A percentile compares a stretch with the other conserved stretches of the same genome.
Evolutionary conservation across 2,329 filamentous ascomycete genomes (phyloP).

Genomic region (Xylariaceae sp.): DNA sequence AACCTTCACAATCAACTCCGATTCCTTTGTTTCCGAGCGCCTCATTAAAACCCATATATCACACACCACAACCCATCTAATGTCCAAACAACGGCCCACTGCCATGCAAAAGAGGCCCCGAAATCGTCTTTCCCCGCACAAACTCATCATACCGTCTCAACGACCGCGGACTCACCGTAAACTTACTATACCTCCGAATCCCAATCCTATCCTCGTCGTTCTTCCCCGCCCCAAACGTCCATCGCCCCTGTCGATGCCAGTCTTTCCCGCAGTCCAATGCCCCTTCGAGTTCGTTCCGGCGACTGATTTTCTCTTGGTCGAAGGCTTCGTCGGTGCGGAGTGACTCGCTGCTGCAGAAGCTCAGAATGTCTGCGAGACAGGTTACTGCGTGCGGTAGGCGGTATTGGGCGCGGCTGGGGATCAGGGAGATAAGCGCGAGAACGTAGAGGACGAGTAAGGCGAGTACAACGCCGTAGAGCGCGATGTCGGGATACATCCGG

Average conservation of each 20-base stretch:
- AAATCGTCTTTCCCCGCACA: constrained; percentile 25
- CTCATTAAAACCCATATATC: too few relatives aligned
- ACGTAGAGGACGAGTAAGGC: constrained; percentile 66
- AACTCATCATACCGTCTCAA: constrained; percentile 22
- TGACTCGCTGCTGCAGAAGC: constrained; percentile 68
- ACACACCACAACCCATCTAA: neutral
- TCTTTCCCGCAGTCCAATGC: constrained; percentile 55
- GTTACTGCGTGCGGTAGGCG: constrained; percentile 68
- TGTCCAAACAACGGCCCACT: constrained; percentile 24
- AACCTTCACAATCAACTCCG: neutral
- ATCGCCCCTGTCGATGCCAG: constrained; percentile 44
- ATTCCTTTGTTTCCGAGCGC: too few relatives aligned
- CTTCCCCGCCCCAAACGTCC: constrained; percentile 45
- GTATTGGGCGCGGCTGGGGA: constrained; percentile 56
- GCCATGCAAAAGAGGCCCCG: constrained; percentile 19
- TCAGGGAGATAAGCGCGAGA: constrained; percentile 54
- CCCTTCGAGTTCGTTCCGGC: constrained; percentile 63
- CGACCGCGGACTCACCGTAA: constrained; percentile 26
- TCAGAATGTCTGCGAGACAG: constrained; percentile 70
- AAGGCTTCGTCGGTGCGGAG: constrained; percentile 70
- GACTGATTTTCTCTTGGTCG: constrained; percentile 50
- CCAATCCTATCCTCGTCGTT: constrained; percentile 28
- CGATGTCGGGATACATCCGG: constrained; percentile 66
- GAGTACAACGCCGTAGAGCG: constrained; percentile 68
- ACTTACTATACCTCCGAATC: constrained; percentile 29